Conservation (phyloP, 1,139 yeast species). For the Taphrina populina region DNA sequence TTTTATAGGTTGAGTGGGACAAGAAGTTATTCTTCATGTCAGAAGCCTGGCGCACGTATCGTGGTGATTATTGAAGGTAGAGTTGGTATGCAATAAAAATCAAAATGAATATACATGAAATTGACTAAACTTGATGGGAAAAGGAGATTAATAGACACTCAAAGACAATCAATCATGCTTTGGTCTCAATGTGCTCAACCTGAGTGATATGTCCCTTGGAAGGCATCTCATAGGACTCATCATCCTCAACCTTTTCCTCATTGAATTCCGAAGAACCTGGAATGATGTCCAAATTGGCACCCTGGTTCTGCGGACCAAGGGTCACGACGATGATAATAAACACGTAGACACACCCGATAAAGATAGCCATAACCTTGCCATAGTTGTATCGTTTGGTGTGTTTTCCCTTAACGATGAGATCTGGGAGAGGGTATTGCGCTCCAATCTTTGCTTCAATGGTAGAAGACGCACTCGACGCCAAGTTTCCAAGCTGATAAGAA, state of each 20-base stretch:
- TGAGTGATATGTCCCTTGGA: constrained; percentile 5
- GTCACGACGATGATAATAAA: constrained; percentile 59
- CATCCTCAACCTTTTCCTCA: neutral
- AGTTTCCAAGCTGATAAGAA: constrained; percentile 79
- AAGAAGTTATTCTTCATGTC: no score
- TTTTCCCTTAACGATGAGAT: constrained; percentile 36
- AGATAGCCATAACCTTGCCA: constrained; percentile 74
- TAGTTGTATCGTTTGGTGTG: constrained; percentile 49
- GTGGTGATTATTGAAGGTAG: no score
- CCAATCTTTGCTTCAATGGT: constrained; percentile 79
- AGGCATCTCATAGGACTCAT: constrained; percentile 14
- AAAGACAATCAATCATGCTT: neutral
- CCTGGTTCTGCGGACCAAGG: constrained; percentile 64
- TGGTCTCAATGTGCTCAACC: constrained; percentile 6
- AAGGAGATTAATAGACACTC: neutral
- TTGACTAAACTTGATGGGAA: no score
- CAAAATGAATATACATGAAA: no score
- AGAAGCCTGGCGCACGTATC: no score
- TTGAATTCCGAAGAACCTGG: constrained; percentile 1
- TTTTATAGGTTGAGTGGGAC: no score
- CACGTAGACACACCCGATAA: constrained; percentile 74
- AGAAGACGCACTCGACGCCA: constrained; percentile 78
- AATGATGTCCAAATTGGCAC: constrained; percentile 17
- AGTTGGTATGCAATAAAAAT: no score
- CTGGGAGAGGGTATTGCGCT: constrained; percentile 42